phyloP scores from a whole-genome alignment of 2,329 filamentous ascomycete genomes.

The Diaporthe sp. region DNA sequence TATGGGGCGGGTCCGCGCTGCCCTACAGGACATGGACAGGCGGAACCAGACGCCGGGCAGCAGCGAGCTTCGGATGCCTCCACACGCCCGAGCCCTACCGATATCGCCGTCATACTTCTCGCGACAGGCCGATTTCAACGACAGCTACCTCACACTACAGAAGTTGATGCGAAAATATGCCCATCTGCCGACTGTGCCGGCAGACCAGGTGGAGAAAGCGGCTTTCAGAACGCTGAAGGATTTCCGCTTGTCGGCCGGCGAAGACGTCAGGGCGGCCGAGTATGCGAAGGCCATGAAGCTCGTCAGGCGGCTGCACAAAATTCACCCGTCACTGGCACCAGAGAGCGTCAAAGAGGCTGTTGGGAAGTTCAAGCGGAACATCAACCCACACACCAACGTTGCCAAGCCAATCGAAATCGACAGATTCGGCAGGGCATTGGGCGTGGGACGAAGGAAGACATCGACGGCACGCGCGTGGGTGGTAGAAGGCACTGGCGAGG shows the following conservation, averaged over 20 bases:
- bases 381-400: slow-evolving; percentile 77
- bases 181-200: slow-evolving; percentile 76
- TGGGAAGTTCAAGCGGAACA: slow-evolving; percentile 78
- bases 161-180: slow-evolving; percentile 79
- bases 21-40: slow-evolving; percentile 36
- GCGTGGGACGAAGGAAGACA: slow-evolving; percentile 88
- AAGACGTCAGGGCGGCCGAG: slow-evolving; percentile 80
- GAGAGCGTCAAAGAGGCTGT: slow-evolving; percentile 76
- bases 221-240: slow-evolving; percentile 86
- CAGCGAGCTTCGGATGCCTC: slow-evolving; percentile 43
- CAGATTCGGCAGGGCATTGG: slow-evolving; percentile 81
- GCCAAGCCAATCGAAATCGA: slow-evolving; percentile 78
- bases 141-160: slow-evolving; percentile 82
- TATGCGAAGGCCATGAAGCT: slow-evolving; percentile 83
- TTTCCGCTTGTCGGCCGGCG: slow-evolving; percentile 79
- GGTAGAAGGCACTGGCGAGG: slow-evolving; percentile 92
- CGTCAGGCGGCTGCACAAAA: slow-evolving; percentile 85
- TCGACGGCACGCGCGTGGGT: slow-evolving; percentile 88
- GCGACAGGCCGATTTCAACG: slow-evolving; percentile 85
- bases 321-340: slow-evolving; percentile 84
- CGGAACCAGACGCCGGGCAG: slow-evolving; percentile 47
- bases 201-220: slow-evolving; percentile 77
- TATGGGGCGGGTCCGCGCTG: slow-evolving; percentile 2
- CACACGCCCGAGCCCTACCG: slow-evolving; percentile 81
- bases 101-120: slow-evolving; percentile 96